Evolutionary conservation across 2,329 filamentous ascomycete species (phyloP).

Genomic region (Chalara sp.): DNA sequence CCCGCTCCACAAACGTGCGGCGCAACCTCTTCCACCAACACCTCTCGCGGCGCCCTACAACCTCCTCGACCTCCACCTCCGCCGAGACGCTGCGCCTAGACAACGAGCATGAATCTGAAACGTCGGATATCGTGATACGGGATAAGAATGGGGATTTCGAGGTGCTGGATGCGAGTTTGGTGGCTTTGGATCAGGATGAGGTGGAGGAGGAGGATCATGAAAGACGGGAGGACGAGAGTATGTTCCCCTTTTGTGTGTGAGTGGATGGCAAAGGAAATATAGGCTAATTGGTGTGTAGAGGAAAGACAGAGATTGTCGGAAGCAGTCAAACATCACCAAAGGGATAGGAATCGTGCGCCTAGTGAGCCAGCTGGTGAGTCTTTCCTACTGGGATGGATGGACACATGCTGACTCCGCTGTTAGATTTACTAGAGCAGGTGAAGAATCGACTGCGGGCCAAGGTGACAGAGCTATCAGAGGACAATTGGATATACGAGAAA

Average conservation of each 20-base stretch:
- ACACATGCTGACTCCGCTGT: constrained; percentile 11
- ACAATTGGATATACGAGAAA: constrained; percentile 86
- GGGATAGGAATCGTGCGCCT: constrained; percentile 45
- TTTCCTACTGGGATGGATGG: constrained; percentile 17
- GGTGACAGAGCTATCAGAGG: constrained; percentile 67
- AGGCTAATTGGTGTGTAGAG: constrained; percentile 30
- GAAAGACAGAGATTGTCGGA: constrained; percentile 55
- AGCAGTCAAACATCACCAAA: constrained; percentile 53
- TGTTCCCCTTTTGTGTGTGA: constrained; percentile 9
- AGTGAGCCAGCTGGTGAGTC: constrained; percentile 64
- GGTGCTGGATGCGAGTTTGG: constrained; percentile 49
- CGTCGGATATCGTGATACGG: constrained; percentile 53
- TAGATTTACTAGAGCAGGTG: constrained; percentile 64
- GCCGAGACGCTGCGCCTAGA: constrained; percentile 44
- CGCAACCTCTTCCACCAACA: constrained; percentile 55
- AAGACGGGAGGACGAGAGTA: constrained; percentile 48
- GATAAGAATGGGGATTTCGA: constrained; percentile 57
- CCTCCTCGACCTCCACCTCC: constrained; percentile 32
- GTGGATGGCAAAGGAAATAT: constrained; percentile 23
- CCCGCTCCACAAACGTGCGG: constrained; percentile 29
- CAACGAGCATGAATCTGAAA: constrained; percentile 35
- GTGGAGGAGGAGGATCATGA: constrained; percentile 45
- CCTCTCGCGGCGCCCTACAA: constrained; percentile 49
- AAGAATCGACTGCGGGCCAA: constrained; percentile 65
- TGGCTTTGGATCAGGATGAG: constrained; percentile 41